Evolutionary conservation across 192 early-diverging fungal species (phyloP), one percentile per base, ranked within the genome.

Genomic region (Phlyctochytrium planicorne): DNA sequence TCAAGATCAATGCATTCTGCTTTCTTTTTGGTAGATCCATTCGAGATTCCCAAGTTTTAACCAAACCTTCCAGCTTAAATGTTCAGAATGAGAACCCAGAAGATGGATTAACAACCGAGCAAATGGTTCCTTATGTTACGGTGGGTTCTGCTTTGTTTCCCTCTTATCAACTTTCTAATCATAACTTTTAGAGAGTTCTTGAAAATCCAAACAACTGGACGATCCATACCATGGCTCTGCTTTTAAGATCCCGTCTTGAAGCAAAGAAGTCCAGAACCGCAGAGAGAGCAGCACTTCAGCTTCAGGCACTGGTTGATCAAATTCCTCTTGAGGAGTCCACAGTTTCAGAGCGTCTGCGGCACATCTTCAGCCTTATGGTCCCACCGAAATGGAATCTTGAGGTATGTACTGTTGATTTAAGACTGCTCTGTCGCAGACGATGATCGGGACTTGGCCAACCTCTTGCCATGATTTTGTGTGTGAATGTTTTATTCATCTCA

Each of bases 381-480:
- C 97, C 97, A 17, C 86, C 91, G 63, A 95, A 94, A 65, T 99
- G 97, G 97, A 93, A 94, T 60, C 78, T 99, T 69, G 97, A 99
- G 71, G 82, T 83, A 68, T 25, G 76, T 47, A 52, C 23, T n/a
- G n/a, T n/a, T n/a, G n/a, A n/a, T n/a, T n/a, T n/a, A n/a, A n/a
- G n/a, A n/a, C n/a, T n/a, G n/a, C n/a, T n/a, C n/a, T n/a, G n/a
- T n/a, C n/a, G n/a, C n/a, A n/a, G n/a, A n/a, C n/a, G n/a, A n/a
- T n/a, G n/a, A n/a, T n/a, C n/a, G n/a, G n/a, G n/a, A n/a, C n/a
- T n/a, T n/a, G n/a, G n/a, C n/a, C n/a, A n/a, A n/a, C n/a, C n/a
- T n/a, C n/a, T n/a, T n/a, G n/a, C n/a, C n/a, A n/a, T n/a, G n/a
- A n/a, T n/a, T n/a, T n/a, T n/a, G n/a, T n/a, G n/a, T n/a, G n/a